Base-by-base conservation (phyloP, 2,329 filamentous ascomycete genomes). In the Leptographium procerum region DNA sequence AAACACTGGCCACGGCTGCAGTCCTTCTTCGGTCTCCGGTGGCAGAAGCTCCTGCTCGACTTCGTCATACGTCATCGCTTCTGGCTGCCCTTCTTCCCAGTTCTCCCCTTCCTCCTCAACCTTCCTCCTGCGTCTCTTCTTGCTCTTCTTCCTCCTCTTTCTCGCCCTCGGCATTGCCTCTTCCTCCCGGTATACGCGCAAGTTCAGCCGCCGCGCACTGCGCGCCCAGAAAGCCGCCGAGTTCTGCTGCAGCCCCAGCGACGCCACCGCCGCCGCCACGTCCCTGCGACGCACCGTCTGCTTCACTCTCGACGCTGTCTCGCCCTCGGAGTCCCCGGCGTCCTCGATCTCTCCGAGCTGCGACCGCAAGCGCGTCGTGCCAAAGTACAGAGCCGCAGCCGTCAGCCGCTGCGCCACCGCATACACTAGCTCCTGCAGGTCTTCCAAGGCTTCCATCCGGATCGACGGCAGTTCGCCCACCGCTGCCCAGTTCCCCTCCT, bases 381-480 rank as follows among this genome's bases (percentile, higher is more conserved):
- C 82, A 59, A 89, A 81, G 65, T 86, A 87, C 0, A 94, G 72
- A 0, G 83, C 75, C 0, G 87, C 82, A 52, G 88, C 58, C 14
- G 94, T 75, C 1, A 96, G 71, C 14, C 88, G 79, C 60, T 81
- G 82, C 0, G 88, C 91, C 16, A 94, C 64, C 57, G 81, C 28
- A 87, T 1, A 87, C 0, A 80, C 75, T 2, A 96, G 70, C 10
- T 81, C 80, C 65, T 91, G 79, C 51, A 96, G 86, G 64, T 94
- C 89, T 6, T 82, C 78, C n/a, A 95, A 78, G 0, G 88, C 84
- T 1, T 88, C 91, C 8, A 84, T 81, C 64, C 87, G 84, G 26
- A 96, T 81, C 0, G 86, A 83, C 0, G 91, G 91, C 3, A 75
- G 75, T 58, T 81, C 77, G 24, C 79, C 77, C 9, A 88, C 65